Conservation (phyloP, 257 asterid species). For the Mitragyna speciosa region DNA sequence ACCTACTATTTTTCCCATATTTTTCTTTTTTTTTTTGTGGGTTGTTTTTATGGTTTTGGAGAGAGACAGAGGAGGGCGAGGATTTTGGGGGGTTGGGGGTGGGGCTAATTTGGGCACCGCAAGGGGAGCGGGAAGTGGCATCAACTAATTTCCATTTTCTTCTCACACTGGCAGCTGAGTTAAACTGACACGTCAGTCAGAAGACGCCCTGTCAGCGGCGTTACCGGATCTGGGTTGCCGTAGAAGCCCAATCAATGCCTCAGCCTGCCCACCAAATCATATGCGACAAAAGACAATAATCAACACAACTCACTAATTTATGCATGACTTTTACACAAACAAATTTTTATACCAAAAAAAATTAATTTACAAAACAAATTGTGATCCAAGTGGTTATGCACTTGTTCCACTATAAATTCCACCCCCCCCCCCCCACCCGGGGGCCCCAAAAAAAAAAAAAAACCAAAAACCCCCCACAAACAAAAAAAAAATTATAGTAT, state of each 20-base stretch:
- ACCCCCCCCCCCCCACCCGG: no score
- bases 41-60: neutral
- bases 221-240: constrained; percentile 87
- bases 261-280: constrained; percentile 63
- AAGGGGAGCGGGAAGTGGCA: no score
- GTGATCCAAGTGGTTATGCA: neutral
- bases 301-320: constrained; percentile 9
- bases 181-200: constrained; percentile 51
- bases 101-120: no score
- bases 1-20: neutral
- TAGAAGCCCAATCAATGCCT: constrained; percentile 70
- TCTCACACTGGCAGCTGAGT: constrained; percentile 1
- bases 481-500: neutral
- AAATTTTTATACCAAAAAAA: neutral
- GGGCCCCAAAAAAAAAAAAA: no score
- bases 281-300: constrained; percentile 12
- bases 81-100: neutral
- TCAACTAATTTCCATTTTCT: neutral
- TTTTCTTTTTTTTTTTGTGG: neutral
- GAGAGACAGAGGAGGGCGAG: no score
- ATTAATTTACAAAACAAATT: no score
- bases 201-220: constrained; percentile 48
- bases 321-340: neutral
- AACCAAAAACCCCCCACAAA: no score
- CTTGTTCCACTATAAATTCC: neutral